phyloP scores from a whole-genome alignment of 1,284 basidiomycete genomes.

The Limonomyces culmigenus region DNA sequence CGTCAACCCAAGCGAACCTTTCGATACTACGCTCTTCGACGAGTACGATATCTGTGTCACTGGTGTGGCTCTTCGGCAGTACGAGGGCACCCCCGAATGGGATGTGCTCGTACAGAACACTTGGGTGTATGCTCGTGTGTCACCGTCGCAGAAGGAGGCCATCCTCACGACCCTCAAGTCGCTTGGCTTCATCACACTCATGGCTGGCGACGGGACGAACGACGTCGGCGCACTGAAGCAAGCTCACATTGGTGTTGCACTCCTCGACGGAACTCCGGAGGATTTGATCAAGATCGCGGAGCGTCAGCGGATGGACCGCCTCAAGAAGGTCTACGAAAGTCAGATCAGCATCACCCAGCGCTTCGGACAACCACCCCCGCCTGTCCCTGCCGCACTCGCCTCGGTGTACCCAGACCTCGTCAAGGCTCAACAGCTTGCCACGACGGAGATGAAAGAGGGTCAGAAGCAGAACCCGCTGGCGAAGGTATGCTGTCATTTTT shows the following conservation, averaged over 20 bases:
- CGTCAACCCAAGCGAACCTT: slow-evolving; percentile 58
- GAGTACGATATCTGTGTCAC: slow-evolving; percentile 91
- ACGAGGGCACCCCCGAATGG: slow-evolving; percentile 50
- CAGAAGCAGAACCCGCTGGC: slow-evolving; percentile 78
- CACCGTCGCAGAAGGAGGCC: slow-evolving; percentile 87
- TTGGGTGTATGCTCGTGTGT: slow-evolving; percentile 94
- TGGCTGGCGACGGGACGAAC: slow-evolving; percentile 96
- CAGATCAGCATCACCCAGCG: slow-evolving; percentile 78
- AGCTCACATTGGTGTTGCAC: slow-evolving; percentile 86
- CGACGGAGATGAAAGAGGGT: slow-evolving; percentile 41
- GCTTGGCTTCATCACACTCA: slow-evolving; percentile 80
- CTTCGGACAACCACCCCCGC: slow-evolving; percentile 84
- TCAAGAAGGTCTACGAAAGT: slow-evolving; percentile 93
- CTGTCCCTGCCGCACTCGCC: slow-evolving; percentile 71
- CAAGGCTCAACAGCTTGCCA: slow-evolving; percentile 72
- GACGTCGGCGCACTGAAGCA: slow-evolving; percentile 95
- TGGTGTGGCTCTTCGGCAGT: slow-evolving; percentile 80
- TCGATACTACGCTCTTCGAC: slow-evolving; percentile 65
- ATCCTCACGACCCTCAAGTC: slow-evolving; percentile 80
- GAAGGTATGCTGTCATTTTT: slow-evolving; percentile 38
- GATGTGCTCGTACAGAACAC: slow-evolving; percentile 74
- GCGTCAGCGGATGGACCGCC: slow-evolving; percentile 71
- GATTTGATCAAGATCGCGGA: slow-evolving; percentile 89
- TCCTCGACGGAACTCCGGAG: slow-evolving; percentile 81
- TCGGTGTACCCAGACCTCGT: slow-evolving; percentile 80